Conservation (phyloP, 371 early-diverging fungal genomes). For the Rhizopus microsporus region DNA sequence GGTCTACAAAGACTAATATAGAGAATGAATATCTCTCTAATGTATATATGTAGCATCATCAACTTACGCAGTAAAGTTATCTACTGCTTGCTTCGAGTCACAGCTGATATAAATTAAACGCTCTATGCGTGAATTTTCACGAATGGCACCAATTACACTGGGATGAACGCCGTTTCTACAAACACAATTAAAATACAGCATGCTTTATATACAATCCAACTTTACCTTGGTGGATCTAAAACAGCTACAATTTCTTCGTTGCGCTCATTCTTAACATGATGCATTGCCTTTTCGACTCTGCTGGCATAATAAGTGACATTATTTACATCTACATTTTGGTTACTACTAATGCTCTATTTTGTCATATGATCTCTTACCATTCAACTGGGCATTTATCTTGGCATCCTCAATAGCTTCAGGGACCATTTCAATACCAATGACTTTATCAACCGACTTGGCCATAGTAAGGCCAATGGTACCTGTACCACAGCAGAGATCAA, state of each 20-base stretch:
- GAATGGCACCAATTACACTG: constrained; percentile 67
- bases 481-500: constrained; percentile 85
- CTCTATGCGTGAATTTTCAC: constrained; percentile 56
- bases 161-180: constrained; percentile 61
- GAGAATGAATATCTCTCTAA: constrained; percentile 7
- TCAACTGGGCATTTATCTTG: constrained; percentile 59
- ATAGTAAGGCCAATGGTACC: constrained; percentile 81
- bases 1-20: constrained; percentile 56
- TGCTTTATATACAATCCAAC: neutral
- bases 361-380: constrained; percentile 37
- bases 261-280: constrained; percentile 33
- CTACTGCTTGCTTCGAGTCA: constrained; percentile 61
- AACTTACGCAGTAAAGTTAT: constrained; percentile 73
- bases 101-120: constrained; percentile 78
- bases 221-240: constrained; percentile 81
- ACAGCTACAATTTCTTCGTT: constrained; percentile 59
- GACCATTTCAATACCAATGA: constrained; percentile 75
- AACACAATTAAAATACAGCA: constrained; percentile 11
- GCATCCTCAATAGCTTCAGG: constrained; percentile 73
- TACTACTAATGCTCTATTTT: neutral
- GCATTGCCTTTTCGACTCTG: constrained; percentile 70
- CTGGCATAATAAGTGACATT: constrained; percentile 64
- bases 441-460: constrained; percentile 61
- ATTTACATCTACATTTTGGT: constrained; percentile 29
- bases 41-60: neutral